Base-by-base conservation (phyloP, 2,329 filamentous ascomycete genomes). In the Microcera coccophila region DNA sequence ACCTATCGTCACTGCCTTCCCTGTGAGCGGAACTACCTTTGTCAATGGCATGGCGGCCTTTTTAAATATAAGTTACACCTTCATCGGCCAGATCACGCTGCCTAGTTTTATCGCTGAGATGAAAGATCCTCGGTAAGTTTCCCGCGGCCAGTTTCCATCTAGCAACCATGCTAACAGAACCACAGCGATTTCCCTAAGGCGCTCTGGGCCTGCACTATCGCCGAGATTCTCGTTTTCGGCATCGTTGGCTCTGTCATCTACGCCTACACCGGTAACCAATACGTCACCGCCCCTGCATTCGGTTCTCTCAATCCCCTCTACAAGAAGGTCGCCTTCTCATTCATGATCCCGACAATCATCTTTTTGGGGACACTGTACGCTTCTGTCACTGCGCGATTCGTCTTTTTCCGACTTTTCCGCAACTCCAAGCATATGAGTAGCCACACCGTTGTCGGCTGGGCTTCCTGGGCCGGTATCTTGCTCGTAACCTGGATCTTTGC, bases 21-120 rank as follows among this genome's bases (percentile, higher is more conserved):
- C 90, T 0, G 66, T 81, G 3, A 65, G 73, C 3, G 79, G 83
- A 15, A 94, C 88, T 0, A 86, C 85, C 0, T 95, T 94, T 54
- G 87, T 95, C 3, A 72, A 76, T 3, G 90, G 84, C 17, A 84
- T 95, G 75, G 89, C 82, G 40, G 90, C 90, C 0, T 95, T 95
- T 67, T 76, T 96, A 63, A 96, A 96, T 67, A 96, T 96, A 61
- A 88, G 84, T 67, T 96, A 95, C 64, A 95, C 90, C 1, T 95
- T 96, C 62, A 95, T 96, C 54, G 90, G 90, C 0, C 90, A 96
- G 63, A 95, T 95, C 57, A 95, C 90, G 0, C 75, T 96, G 12
- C 90, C 90, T 1, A 91, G 86, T 55, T 96, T 96, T 70, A 96
- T 96, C 52, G 90, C 90, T 3, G 90, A 96, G 66, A 96, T 96